Evolutionary conservation across 371 early-diverging fungal species (phyloP).

Genomic region (Lichtheimia ornata): DNA sequence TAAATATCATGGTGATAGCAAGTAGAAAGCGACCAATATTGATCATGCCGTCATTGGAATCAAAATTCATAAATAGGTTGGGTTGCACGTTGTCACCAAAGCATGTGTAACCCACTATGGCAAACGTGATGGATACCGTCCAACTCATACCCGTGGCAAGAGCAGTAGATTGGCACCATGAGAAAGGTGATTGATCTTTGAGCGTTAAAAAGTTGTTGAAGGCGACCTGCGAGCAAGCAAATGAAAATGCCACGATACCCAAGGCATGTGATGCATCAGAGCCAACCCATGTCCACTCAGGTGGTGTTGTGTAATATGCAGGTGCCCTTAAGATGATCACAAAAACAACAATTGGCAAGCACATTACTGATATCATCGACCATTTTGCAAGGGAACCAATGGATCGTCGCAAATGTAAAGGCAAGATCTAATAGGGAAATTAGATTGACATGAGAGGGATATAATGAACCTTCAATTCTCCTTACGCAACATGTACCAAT

Average conservation of each 20-base stretch:
- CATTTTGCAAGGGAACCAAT: slow-evolving; percentile 60
- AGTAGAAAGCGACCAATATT: slow-evolving; percentile 55
- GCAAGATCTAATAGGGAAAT: slow-evolving; percentile 39
- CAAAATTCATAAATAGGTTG: slow-evolving; percentile 60
- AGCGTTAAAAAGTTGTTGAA: slow-evolving; percentile 55
- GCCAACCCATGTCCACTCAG: slow-evolving; percentile 31
- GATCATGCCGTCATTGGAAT: slow-evolving; percentile 47
- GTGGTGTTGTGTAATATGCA: slow-evolving; percentile 34
- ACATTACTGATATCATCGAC: slow-evolving; percentile 58
- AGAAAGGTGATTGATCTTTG: slow-evolving; percentile 35
- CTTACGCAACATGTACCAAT: slow-evolving; percentile 44
- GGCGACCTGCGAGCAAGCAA: slow-evolving; percentile 49
- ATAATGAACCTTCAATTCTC: slow-evolving; percentile 1
- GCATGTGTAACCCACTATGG: slow-evolving; percentile 54
- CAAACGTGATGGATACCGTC: slow-evolving; percentile 58
- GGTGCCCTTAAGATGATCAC: slow-evolving; percentile 54
- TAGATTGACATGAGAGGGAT: slow-evolving; percentile 3
- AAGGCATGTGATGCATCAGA: slow-evolving; percentile 42
- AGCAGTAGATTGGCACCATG: slow-evolving; percentile 47
- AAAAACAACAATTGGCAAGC: slow-evolving; percentile 52
- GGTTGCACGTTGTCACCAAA: slow-evolving; percentile 57
- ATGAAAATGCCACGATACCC: slow-evolving; percentile 51
- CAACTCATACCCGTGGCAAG: slow-evolving; percentile 50
- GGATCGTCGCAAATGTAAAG: slow-evolving; percentile 54
- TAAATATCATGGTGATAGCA: slow-evolving; percentile 56